Conservation (phyloP, 1,139 yeast genomes). For the Diutina pseudorugosa region DNA sequence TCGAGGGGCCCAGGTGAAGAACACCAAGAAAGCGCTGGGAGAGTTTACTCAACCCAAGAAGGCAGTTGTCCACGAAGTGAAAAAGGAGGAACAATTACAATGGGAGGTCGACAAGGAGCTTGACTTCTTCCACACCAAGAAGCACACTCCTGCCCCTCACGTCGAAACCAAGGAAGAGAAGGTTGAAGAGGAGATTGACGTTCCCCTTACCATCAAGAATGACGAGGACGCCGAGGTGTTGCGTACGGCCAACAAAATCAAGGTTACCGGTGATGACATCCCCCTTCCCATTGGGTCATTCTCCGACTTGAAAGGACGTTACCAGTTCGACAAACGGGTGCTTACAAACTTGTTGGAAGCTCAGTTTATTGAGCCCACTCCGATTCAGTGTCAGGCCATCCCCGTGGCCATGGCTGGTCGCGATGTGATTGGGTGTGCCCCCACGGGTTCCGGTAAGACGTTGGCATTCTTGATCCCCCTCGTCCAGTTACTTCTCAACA, state of each 20-base stretch:
- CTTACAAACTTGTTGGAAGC: slow-evolving; percentile 53
- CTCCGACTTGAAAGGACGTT: slow-evolving; percentile 61
- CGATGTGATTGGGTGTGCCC: slow-evolving; percentile 81
- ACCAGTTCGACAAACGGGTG: slow-evolving; percentile 50
- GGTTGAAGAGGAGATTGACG: slow-evolving; percentile 9
- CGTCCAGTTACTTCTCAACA: slow-evolving; percentile 38
- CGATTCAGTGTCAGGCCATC: slow-evolving; percentile 81
- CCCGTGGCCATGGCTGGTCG: slow-evolving; percentile 55
- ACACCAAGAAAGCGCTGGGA: slow-evolving; percentile 29
- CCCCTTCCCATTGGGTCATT: slow-evolving; percentile 88
- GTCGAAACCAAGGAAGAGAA: slow-evolving; percentile 8
- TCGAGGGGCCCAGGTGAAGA: slow-evolving; percentile 73
- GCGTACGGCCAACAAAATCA: slow-evolving; percentile 45
- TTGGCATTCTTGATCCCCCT: slow-evolving; percentile 79
- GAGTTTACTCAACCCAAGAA: slow-evolving; percentile 34
- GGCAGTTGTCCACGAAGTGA: not conserved
- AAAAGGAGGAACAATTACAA: slow-evolving; percentile 14
- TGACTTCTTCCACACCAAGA: slow-evolving; percentile 59
- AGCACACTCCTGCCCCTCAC: slow-evolving; percentile 10
- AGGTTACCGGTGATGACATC: slow-evolving; percentile 64
- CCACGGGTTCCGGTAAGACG: slow-evolving; percentile 91
- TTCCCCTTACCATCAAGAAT: slow-evolving; percentile 9
- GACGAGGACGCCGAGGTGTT: slow-evolving; percentile 45
- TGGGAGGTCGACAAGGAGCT: slow-evolving; percentile 46
- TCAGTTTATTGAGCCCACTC: slow-evolving; percentile 77